Conservation (phyloP, 345 rosid genomes). For the Citrus cavaleriei region DNA sequence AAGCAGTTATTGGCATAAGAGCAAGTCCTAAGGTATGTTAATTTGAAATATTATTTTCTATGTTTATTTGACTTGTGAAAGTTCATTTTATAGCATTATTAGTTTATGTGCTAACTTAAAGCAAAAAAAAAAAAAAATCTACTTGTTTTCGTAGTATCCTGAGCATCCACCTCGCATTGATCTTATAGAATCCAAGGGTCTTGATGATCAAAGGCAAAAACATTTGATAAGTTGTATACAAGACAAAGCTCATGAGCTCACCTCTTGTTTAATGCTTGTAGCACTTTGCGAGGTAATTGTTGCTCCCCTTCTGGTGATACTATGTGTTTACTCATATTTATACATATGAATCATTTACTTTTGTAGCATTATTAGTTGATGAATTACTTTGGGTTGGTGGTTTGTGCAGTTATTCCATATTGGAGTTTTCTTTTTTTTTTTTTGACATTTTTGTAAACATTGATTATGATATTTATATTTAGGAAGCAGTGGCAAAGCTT, state of each 20-base stretch:
- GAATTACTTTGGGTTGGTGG: neutral
- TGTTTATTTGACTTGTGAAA: neutral
- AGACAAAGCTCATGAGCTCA: conserved; percentile 56
- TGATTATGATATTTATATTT: conserved; percentile 20
- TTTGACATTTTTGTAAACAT: neutral
- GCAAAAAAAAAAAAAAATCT: too few relatives aligned
- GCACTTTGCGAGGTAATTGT: conserved; percentile 83
- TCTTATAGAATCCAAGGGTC: conserved; percentile 79
- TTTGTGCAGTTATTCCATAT: neutral
- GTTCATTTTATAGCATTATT: neutral
- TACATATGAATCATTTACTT: neutral
- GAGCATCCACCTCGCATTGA: conserved; percentile 61
- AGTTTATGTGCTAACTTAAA: conserved; percentile 4
- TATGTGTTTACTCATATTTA: neutral
- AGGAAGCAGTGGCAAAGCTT: conserved; percentile 89
- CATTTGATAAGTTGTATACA: conserved; percentile 44
- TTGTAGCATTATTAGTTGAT: neutral
- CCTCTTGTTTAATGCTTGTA: conserved; percentile 75
- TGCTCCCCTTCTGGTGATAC: neutral
- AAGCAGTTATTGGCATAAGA: conserved; percentile 63
- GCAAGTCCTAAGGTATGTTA: conserved; percentile 52
- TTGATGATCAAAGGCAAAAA: conserved; percentile 67
- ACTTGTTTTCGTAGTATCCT: conserved; percentile 49
- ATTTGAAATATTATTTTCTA: neutral
- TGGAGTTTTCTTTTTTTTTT: neutral